Evolutionary conservation across 2,329 filamentous ascomycete genomes (phyloP), one percentile per base, ranked within the genome.

Genomic region (Xylaria sp.): DNA sequence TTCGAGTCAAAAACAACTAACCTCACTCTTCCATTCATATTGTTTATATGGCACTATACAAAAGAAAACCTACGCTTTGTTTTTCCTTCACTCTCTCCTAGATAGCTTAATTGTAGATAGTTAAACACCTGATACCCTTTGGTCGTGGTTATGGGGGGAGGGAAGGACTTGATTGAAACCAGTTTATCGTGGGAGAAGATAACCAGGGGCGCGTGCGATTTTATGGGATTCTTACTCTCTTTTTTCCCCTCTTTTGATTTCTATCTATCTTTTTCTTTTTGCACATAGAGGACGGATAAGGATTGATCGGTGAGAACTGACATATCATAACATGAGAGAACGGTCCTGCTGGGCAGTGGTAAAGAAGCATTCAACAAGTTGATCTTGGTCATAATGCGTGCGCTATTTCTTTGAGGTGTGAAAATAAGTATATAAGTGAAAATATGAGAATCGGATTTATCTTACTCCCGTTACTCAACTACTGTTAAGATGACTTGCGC

Each of bases 51-150:
- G 58, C 68, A 60, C 65, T 37, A 63, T 69, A 71, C 66, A 68
- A 70, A 44, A 37, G 35, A 59, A 68, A 66, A 48, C 40, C 9
- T 29, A 32, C 48, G 13, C 27, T 50, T 58, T 29, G 4, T 65
- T 63, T 63, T 51, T 48, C 65, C 71, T 69, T 54, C 1, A 42
- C 18, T 53, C 40, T 65, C 48, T 58, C 70, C 71, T 69, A 67
- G 60, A 65, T 68, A 67, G 73, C 61, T 60, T 75, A 78, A 77
- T 77, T 75, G 76, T 78, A 79, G 77, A 79, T 79, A 78, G 77
- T 69, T 62, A 72, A 73, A 65, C 70, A 72, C 66, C 73, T 75
- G 77, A 78, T 78, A 78, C 77, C 77, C 77, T 68, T 35, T 71
- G 71, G 68, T 60, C 47, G 69, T 58, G 69, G 72, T 69, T 70